Percentiles rank a stretch among this genome's conserved stretches.
phyloP scores from a whole-genome alignment of 2,329 filamentous ascomycete species.

The Diaporthe ampelina region DNA sequence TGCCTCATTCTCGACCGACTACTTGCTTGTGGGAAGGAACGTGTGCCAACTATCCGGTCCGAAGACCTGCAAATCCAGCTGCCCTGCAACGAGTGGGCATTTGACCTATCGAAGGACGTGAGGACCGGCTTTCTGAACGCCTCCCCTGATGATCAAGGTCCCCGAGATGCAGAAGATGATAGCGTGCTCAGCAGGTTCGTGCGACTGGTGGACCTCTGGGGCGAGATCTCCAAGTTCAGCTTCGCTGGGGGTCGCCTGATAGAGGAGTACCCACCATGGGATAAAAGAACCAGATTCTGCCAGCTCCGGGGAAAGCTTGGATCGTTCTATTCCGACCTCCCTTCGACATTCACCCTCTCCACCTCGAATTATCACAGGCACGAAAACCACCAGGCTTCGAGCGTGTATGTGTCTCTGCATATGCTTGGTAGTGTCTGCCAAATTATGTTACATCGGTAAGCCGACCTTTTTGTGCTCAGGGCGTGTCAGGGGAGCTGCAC shows the following conservation, averaged over 20 bases:
- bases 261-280: slow-evolving; percentile 71
- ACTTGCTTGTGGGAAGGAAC: slow-evolving; percentile 73
- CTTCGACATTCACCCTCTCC: slow-evolving; percentile 69
- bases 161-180: slow-evolving; percentile 54
- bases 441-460: slow-evolving; percentile 73
- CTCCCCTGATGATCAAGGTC: slow-evolving; percentile 41
- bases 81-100: slow-evolving; percentile 76
- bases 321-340: slow-evolving; percentile 67
- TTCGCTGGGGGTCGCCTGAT: slow-evolving; percentile 65
- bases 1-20: slow-evolving; percentile 81
- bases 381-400: slow-evolving; percentile 73
- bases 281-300: slow-evolving; percentile 66
- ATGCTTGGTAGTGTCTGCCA: slow-evolving; percentile 75
- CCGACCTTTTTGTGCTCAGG: background rate
- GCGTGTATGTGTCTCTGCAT: slow-evolving; percentile 76
- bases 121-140: slow-evolving; percentile 62
- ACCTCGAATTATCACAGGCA: slow-evolving; percentile 75
- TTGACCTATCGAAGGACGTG: slow-evolving; percentile 72
- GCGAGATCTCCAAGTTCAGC: slow-evolving; percentile 70
- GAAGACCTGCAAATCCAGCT: slow-evolving; percentile 75
- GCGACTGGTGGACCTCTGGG: slow-evolving; percentile 71
- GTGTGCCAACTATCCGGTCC: slow-evolving; percentile 70
- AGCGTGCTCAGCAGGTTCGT: slow-evolving; percentile 67
- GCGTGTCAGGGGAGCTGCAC: background rate
- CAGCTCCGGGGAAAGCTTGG: slow-evolving; percentile 65